Evolutionary conservation across 169 alveolate species (phyloP).

Genomic region (Plasmodium vivax): DNA sequence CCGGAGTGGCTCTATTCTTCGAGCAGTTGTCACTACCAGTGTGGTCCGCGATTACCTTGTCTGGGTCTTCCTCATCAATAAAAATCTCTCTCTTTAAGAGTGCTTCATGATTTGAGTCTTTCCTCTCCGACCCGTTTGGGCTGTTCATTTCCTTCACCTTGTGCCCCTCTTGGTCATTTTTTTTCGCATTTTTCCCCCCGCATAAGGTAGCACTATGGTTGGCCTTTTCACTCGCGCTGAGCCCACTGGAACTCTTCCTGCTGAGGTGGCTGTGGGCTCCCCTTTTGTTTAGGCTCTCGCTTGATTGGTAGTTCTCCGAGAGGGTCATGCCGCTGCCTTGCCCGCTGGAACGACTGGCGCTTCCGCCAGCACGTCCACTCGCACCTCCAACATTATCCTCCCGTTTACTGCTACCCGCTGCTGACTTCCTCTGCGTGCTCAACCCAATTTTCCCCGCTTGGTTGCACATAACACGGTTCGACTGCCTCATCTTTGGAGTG

Average conservation of each 20-base stretch:
- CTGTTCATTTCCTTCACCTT: not conserved
- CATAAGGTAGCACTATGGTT: not conserved
- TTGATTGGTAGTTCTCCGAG: not conserved
- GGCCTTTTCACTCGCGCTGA: not conserved
- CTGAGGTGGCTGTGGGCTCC: not conserved
- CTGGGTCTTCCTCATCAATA: not conserved
- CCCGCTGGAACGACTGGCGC: not conserved
- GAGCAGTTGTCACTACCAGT: not conserved
- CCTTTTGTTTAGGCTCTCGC: not conserved
- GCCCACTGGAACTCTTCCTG: not conserved
- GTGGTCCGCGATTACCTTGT: not conserved
- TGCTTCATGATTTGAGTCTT: not conserved
- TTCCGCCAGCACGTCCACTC: not conserved
- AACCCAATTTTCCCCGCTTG: constrained; percentile 6
- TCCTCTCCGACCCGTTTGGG: not conserved
- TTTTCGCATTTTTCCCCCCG: not conserved
- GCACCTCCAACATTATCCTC: not conserved
- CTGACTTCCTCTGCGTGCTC: not conserved
- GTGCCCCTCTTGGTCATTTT: not conserved
- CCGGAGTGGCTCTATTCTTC: not conserved
- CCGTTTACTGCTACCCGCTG: not conserved
- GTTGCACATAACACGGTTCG: constrained; percentile 8
- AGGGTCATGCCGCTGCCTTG: not conserved
- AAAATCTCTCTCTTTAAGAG: not conserved
- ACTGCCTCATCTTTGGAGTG: not conserved